A percentile compares a stretch with the other conserved stretches of the same genome.
phyloP scores from a whole-genome alignment of 129 eudicot species.

The Saposhnikovia divaricata region DNA sequence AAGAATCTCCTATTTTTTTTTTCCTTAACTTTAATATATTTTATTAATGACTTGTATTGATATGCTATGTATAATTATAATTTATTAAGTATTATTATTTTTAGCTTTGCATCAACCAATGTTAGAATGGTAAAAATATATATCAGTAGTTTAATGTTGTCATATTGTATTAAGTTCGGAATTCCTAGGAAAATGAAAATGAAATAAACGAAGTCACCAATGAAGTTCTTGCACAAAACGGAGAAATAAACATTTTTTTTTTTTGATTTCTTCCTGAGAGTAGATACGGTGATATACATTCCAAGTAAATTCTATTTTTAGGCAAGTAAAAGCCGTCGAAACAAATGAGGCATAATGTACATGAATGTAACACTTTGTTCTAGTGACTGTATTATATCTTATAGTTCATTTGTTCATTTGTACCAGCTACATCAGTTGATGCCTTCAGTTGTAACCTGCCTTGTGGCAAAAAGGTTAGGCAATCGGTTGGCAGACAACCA shows the following conservation, averaged over 20 bases:
- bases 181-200: neutral
- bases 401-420: conserved; percentile 9
- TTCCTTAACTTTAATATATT: neutral
- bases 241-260: neutral
- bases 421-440: conserved; percentile 63
- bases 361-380: neutral
- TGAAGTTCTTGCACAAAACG: neutral
- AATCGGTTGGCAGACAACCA: conserved; percentile 55
- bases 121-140: neutral
- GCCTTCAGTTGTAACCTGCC: conserved; percentile 62
- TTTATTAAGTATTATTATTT: neutral
- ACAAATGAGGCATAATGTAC: neutral
- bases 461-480: conserved; percentile 58
- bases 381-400: neutral
- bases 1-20: neutral
- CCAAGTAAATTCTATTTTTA: neutral
- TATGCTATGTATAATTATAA: neutral
- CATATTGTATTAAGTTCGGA: neutral
- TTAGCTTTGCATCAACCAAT: neutral
- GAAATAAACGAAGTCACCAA: neutral
- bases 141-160: neutral
- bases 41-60: neutral
- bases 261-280: neutral
- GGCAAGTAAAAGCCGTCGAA: neutral
- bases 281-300: neutral